Evolutionary conservation across 2,329 filamentous ascomycete genomes (phyloP).

Genomic region (Trichophyton mentagrophytes): DNA sequence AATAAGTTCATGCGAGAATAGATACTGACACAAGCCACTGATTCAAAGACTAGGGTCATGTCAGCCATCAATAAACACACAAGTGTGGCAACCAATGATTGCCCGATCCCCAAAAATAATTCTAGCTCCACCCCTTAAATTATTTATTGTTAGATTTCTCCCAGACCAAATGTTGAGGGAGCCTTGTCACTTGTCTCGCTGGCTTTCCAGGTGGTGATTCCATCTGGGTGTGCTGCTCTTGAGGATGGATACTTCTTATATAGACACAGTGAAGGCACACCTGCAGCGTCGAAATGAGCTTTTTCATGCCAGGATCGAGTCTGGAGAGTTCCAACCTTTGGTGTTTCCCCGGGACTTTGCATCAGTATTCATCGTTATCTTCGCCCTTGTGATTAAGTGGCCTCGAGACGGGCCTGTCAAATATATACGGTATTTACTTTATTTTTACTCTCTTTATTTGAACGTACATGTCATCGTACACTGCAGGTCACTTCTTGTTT

Average conservation of each 20-base stretch:
- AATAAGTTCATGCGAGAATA: background rate
- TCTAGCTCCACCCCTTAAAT: background rate
- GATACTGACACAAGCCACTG: background rate
- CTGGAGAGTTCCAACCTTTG: conserved; percentile 23
- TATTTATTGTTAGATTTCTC: background rate
- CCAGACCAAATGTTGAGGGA: background rate
- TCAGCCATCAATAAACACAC: background rate
- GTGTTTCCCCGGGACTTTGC: conserved; percentile 26
- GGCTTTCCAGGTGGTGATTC: background rate
- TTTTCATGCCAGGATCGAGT: background rate
- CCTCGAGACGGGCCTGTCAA: conserved; percentile 20
- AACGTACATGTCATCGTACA: conserved; percentile 28
- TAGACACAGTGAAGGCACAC: background rate
- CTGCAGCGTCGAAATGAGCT: background rate
- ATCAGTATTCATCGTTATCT: conserved; percentile 27
- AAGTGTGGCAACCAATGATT: background rate
- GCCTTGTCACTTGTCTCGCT: background rate
- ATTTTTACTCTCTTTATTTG: conserved; percentile 32
- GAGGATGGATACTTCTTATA: background rate
- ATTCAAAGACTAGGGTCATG: background rate
- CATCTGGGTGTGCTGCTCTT: background rate
- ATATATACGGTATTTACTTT: conserved; percentile 35
- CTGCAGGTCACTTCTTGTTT: conserved; percentile 38
- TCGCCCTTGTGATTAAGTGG: conserved; percentile 41
- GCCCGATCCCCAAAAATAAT: background rate